Base-by-base conservation (phyloP, 805 yeast genomes). In the Jamesozyma spencerorum region DNA sequence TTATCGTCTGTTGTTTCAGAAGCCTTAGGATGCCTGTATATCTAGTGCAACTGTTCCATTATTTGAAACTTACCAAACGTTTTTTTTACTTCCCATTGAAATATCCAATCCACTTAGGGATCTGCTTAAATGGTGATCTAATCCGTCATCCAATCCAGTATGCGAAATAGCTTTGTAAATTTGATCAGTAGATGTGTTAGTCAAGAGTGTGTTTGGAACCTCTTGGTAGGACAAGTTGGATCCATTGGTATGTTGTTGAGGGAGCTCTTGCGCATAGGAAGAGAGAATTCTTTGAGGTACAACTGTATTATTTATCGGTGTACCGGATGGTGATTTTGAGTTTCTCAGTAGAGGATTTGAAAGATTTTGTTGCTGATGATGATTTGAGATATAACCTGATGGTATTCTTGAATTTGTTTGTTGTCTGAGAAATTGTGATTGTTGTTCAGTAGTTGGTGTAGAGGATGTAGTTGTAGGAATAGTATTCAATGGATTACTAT, bases 361-460 rank as follows among this genome's bases (percentile, higher is more conserved):
- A 22, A 48, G 40, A 32, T 47, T 56, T 37, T 54, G n/a, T 46
- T 43, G 40, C 12, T 42, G 45, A 10, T 52, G 50, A 29, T 52
- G 49, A 27, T 50, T 53, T 2, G 59, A 49, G n/a, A 53, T 45
- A 39, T 58, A 60, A 33, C 64, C 64, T 3, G 64, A 58, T 14
- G 64, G 64, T 29, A 60, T 57, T 44, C 64, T 50, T 15, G 63
- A 56, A 18, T 60, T 54, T 26, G 60, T 49, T 34, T 54, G 62
- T 38, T 50, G 58, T 46, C 62, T 58, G 30, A 59, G 39, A 20
- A 48, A 49, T 32, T 32, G 35, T 5, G 35, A 32, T 18, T 32
- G 35, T 17, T 11, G 26, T 22, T 22, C 26, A 14, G 19, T 15
- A 5, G 7, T 29, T 55, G 60, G 35, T 48, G 54, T 37, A 48